phyloP scores from a whole-genome alignment of 148 eudicot species.

The Fagopyrum esculentum region DNA sequence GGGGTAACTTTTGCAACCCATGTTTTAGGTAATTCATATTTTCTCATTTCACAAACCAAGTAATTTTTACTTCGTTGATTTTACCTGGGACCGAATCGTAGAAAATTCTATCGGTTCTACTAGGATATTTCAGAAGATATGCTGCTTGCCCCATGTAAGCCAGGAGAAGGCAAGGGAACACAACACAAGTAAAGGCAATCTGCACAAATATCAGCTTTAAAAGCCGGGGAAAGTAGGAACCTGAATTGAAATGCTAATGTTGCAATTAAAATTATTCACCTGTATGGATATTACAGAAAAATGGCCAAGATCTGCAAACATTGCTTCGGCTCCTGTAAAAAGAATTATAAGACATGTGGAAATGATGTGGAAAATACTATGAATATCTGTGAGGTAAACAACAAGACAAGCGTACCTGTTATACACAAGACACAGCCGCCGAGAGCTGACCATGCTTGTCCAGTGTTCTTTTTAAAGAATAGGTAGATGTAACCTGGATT shows the following conservation, averaged over 20 bases:
- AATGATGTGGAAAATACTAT: not conserved
- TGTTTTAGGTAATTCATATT: too few species aligned
- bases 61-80: not conserved
- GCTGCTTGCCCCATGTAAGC: constrained; percentile 99
- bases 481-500: constrained; percentile 79
- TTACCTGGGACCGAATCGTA: constrained; percentile 85
- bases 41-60: too few species aligned
- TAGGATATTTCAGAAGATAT: constrained; percentile 53
- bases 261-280: constrained; percentile 30
- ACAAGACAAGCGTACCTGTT: constrained; percentile 50
- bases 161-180: constrained; percentile 90
- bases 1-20: too few species aligned
- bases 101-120: constrained; percentile 48
- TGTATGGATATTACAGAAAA: constrained; percentile 89
- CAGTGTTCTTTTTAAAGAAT: constrained; percentile 70
- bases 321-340: constrained; percentile 93
- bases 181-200: constrained; percentile 83
- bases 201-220: constrained; percentile 19
- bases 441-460: constrained; percentile 81
- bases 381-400: constrained; percentile 7
- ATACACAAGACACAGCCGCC: constrained; percentile 99
- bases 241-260: not conserved
- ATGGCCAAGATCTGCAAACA: constrained; percentile 99
- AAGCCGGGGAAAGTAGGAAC: not conserved
- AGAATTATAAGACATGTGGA: not conserved